Percentiles rank a stretch among this genome's conserved stretches.
Conservation (phyloP, 495 filamentous ascomycete genomes). For the Penicillium angulare region DNA sequence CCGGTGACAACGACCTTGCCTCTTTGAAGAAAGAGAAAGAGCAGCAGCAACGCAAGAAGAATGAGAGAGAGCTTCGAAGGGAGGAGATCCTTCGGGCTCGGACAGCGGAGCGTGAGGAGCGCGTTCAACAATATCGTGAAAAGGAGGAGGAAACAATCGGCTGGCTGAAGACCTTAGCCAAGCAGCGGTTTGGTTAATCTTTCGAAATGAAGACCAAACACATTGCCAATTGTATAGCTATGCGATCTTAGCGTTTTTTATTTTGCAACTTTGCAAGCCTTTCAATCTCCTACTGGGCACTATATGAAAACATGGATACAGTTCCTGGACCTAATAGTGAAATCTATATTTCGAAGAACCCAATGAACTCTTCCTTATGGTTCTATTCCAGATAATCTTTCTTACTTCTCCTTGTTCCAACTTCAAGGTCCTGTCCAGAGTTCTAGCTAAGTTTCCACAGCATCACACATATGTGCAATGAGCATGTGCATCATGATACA, state of each 20-base stretch:
- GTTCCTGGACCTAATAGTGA: no score
- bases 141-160: constrained; percentile 47
- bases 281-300: no score
- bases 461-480: no score
- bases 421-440: no score
- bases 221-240: not conserved
- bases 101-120: constrained; percentile 43
- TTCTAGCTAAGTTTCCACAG: no score
- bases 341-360: no score
- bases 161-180: constrained; percentile 45
- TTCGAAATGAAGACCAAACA: not conserved
- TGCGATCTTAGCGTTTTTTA: not conserved
- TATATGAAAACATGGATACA: no score
- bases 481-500: not conserved
- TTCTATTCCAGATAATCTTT: no score
- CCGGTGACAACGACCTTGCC: constrained; percentile 40
- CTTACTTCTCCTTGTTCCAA: no score
- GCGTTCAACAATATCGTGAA: constrained; percentile 40
- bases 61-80: constrained; percentile 39
- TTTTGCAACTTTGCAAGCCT: no score
- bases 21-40: constrained; percentile 41
- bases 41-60: constrained; percentile 42
- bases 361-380: no score
- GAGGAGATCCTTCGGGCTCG: constrained; percentile 43
- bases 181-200: constrained; percentile 42